Evolutionary conservation across 2,329 filamentous ascomycete genomes (phyloP), one percentile per base, ranked within the genome.

Genomic region (Trichocomaceae sp.): DNA sequence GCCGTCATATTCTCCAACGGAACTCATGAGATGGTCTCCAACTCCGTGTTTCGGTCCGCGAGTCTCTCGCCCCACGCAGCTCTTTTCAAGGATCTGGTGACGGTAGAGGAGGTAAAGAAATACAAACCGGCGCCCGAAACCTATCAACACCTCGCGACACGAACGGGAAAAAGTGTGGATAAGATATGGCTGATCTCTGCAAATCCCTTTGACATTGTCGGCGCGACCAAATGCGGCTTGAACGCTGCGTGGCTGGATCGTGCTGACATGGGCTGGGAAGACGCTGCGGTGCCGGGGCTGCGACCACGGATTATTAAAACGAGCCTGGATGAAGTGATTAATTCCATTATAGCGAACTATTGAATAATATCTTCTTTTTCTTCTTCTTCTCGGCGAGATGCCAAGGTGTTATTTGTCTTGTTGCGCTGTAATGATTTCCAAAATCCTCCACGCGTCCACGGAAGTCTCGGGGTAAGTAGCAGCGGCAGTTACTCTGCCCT

Each of bases 181-280:
- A 72, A 79, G 23, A 75, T 89, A 13, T 89, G 86, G 84, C 69
- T 90, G 7, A 77, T 91, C 5, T 86, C 80, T 60, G 81, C 82
- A 1, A 90, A 90, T 64, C 83, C 87, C 2, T 90, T 90, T 65
- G 87, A 90, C 65, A 73, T 86, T 15, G 78, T 83, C 0, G 87
- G 87, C 0, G 83, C 86, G 0, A 77, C 76, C 57, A 75, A 75
- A 1, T 75, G 78, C 5, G 86, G 86, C 0, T 72, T 89, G 71
- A 77, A 79, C 61, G 79, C 83, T 22, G 82, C 78, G 12, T 90
- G 84, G 83, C 79, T 90, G 5, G 84, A 89, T 70, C 73, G 86
- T 23, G 68, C 65, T 13, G 79, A 80, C 0, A 75, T 69, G 8
- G 85, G 85, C 2, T 90, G 86, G 86, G 73, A 77, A 57, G 87